Conservation (phyloP, 2,329 filamentous ascomycete species). For the Beauveria varroae region DNA sequence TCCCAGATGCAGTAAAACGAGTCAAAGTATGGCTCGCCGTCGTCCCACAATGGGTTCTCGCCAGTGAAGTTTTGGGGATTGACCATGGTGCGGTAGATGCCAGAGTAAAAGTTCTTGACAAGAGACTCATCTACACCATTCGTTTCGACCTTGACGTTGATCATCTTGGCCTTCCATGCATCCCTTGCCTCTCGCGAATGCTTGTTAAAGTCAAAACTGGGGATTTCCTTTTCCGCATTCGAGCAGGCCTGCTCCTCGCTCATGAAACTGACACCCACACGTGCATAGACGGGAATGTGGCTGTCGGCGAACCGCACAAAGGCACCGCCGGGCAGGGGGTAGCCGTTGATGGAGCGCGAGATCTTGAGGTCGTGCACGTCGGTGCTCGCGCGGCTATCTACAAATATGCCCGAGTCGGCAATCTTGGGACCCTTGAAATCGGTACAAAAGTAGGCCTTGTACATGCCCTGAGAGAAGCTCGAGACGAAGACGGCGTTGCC, state of each 20-base stretch:
- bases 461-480: slow-evolving; percentile 57
- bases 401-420: slow-evolving; percentile 54
- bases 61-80: slow-evolving; percentile 68
- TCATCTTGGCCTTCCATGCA: slow-evolving; percentile 56
- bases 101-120: slow-evolving; percentile 61
- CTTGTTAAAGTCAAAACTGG: slow-evolving; percentile 54
- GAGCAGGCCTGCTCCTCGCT: slow-evolving; percentile 57
- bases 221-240: slow-evolving; percentile 63
- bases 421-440: slow-evolving; percentile 55
- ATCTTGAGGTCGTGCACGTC: slow-evolving; percentile 40
- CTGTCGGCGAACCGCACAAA: slow-evolving; percentile 53
- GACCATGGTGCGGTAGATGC: slow-evolving; percentile 65
- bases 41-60: slow-evolving; percentile 62
- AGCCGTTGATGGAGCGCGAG: slow-evolving; percentile 42
- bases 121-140: slow-evolving; percentile 44
- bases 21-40: slow-evolving; percentile 63
- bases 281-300: slow-evolving; percentile 47
- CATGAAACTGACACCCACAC: slow-evolving; percentile 65
- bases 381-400: slow-evolving; percentile 45
- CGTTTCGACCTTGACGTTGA: slow-evolving; percentile 47
- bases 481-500: slow-evolving; percentile 56
- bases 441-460: slow-evolving; percentile 56
- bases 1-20: slow-evolving; percentile 76
- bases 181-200: slow-evolving; percentile 44
- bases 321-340: slow-evolving; percentile 52